phyloP scores from a whole-genome alignment of 1,284 basidiomycete genomes.

The Mycosarcoma maydis region DNA sequence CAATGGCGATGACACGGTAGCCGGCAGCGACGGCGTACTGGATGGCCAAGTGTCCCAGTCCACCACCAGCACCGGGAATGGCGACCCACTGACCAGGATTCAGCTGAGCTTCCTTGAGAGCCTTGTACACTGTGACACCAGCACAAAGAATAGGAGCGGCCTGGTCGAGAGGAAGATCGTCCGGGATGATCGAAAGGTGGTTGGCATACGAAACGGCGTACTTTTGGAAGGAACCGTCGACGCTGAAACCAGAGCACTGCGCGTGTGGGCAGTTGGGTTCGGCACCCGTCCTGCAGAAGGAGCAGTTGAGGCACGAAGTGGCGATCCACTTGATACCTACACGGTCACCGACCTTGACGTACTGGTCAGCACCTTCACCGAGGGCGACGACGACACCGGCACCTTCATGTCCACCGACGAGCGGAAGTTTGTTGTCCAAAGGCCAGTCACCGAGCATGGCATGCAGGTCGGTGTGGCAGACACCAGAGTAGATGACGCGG shows the following conservation, averaged over 20 bases:
- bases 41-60: conserved; percentile 69
- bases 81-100: conserved; percentile 82
- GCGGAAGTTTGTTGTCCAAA: conserved; percentile 72
- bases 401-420: conserved; percentile 86
- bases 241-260: conserved; percentile 70
- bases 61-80: conserved; percentile 79
- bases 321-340: conserved; percentile 79
- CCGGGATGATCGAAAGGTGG: conserved; percentile 72
- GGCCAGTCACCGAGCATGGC: conserved; percentile 66
- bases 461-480: conserved; percentile 58
- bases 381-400: conserved; percentile 77
- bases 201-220: conserved; percentile 74
- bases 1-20: conserved; percentile 81
- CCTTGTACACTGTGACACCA: conserved; percentile 84
- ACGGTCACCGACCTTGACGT: conserved; percentile 76
- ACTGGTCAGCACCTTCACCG: conserved; percentile 74
- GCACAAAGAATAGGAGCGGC: conserved; percentile 82
- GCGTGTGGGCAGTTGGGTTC: conserved; percentile 72
- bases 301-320: conserved; percentile 77
- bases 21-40: conserved; percentile 59
- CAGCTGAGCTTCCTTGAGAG: conserved; percentile 76
- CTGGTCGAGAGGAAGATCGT: conserved; percentile 72
- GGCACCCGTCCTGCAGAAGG: conserved; percentile 76
- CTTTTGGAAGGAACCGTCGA: conserved; percentile 85
- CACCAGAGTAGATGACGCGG: conserved; percentile 71